Evolutionary conservation across 345 rosid species (phyloP), one percentile per base, ranked within the genome.

Genomic region (Dipteronia sinensis): DNA sequence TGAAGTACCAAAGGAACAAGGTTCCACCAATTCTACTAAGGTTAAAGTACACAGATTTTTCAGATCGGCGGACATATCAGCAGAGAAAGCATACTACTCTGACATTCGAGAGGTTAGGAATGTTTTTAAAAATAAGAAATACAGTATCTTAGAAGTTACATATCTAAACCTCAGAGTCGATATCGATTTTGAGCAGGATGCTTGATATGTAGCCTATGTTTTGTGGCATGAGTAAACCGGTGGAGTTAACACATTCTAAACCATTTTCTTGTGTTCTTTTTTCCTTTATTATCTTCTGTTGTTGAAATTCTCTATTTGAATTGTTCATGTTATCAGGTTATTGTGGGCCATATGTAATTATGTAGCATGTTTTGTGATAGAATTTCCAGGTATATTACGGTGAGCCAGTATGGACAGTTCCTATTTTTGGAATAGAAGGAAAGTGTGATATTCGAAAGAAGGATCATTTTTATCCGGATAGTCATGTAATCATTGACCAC

Each of bases 361-460:
- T 19, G 82, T 56, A 6, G 71, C 23, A 34, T 61, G 31, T 69
- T 25, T 27, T 67, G 83, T 40, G 25, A 66, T 68, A 59, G 82
- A 81, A 85, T 77, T 81, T 29, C 81, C 88, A 95, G 99, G 79
- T 95, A 19, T 93, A 89, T 73, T 95, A 88, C 81, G 90, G 93
- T 71, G 89, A 93, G 63, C 88, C 84, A 70, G 83, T 79, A 58
- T 44, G 47, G 23, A 47, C 66, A 46, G 64, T 95, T 74, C 72
- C 81, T 17, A 79, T 87, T 44, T 85, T 55, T 71, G 79, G 74
- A 63, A 61, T 95, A 69, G 80, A 87, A 83, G 97, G 99, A 22
- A 95, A 90, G 78, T 95, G 98, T 80, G 92, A 93, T 79, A 90
- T 92, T 47, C 83, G 88, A 81, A 93, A 83, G 91, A 93, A 88